Conservation (phyloP, 2,329 filamentous ascomycete species). For the Calonectria hawksworthii region DNA sequence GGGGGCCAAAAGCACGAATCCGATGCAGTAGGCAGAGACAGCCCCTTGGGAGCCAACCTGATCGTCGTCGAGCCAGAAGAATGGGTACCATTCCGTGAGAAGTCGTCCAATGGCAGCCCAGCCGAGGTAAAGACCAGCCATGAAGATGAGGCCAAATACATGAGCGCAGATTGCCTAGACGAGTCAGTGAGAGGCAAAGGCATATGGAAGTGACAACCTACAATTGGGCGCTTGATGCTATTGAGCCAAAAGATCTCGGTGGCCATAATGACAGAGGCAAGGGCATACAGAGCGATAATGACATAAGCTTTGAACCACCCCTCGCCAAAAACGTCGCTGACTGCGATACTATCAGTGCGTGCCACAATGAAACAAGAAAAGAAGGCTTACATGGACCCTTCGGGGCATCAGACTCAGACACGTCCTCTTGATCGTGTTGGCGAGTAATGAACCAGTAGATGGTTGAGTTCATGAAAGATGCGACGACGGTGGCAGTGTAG, state of each 20-base stretch:
- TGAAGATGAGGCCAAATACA: slow-evolving; percentile 56
- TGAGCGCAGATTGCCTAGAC: slow-evolving; percentile 61
- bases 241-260: slow-evolving; percentile 65
- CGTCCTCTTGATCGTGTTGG: slow-evolving; percentile 35
- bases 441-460: slow-evolving; percentile 64
- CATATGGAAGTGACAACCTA: slow-evolving; percentile 46
- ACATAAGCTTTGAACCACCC: slow-evolving; percentile 63
- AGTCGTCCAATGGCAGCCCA: slow-evolving; percentile 64
- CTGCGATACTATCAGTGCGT: slow-evolving; percentile 48
- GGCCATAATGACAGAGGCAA: slow-evolving; percentile 59
- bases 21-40: slow-evolving; percentile 59
- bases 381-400: slow-evolving; percentile 42
- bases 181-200: slow-evolving; percentile 24
- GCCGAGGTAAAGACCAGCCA: slow-evolving; percentile 61
- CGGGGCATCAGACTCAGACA: slow-evolving; percentile 17
- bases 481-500: slow-evolving; percentile 62
- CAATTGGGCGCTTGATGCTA: slow-evolving; percentile 65
- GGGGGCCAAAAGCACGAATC: slow-evolving; percentile 60
- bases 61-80: slow-evolving; percentile 65
- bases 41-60: slow-evolving; percentile 59
- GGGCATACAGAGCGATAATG: slow-evolving; percentile 61
- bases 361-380: slow-evolving; percentile 14
- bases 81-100: slow-evolving; percentile 60
- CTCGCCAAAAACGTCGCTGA: slow-evolving; percentile 63
- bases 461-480: slow-evolving; percentile 63